These are phyloP conservation scores for Sordariomycetes sp. DNA, from an alignment of 2,329 filamentous ascomycete genomes.

Conservation along the genomic window DNA sequence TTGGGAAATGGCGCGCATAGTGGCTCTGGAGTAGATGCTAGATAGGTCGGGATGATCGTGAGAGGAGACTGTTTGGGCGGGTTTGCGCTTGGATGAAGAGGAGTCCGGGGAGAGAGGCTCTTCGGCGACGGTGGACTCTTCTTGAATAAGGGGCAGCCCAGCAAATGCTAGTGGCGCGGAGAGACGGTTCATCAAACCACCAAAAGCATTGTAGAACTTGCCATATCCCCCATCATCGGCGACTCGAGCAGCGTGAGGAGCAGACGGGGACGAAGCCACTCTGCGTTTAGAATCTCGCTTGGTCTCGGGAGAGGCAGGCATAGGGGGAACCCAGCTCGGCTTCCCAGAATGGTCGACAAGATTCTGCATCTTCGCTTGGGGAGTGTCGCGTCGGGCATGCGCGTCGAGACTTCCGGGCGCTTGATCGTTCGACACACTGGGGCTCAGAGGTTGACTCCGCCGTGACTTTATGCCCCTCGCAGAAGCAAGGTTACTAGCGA, in stretches of 20 bases:
- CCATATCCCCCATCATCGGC: constrained; percentile 70
- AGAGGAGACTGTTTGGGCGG: constrained; percentile 15
- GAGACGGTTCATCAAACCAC: constrained; percentile 77
- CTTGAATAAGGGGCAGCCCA: constrained; percentile 66
- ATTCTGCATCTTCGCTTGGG: constrained; percentile 43
- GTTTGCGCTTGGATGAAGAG: no score
- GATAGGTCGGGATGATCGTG: constrained; percentile 68
- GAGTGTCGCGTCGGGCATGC: constrained; percentile 38
- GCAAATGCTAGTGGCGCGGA: constrained; percentile 90
- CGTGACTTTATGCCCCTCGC: constrained; percentile 68
- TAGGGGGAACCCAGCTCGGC: constrained; percentile 43
- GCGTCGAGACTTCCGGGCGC: constrained; percentile 60
- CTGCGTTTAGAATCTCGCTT: constrained; percentile 9
- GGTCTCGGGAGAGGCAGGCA: constrained; percentile 9
- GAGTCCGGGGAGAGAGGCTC: no score
- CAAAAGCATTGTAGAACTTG: constrained; percentile 87
- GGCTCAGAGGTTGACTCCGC: constrained; percentile 58
- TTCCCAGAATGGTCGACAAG: constrained; percentile 45
- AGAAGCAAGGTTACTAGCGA: constrained; percentile 80
- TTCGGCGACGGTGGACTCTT: constrained; percentile 27
- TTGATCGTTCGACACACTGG: constrained; percentile 66
- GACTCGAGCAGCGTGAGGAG: constrained; percentile 11
- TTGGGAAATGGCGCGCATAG: constrained; percentile 68
- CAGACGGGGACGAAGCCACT: constrained; percentile 10
- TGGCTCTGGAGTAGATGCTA: constrained; percentile 77